Evolutionary conservation across 768 basidiomycete species (phyloP), one percentile per base, ranked within the genome.

Genomic region (Naganishia friedmannii): DNA sequence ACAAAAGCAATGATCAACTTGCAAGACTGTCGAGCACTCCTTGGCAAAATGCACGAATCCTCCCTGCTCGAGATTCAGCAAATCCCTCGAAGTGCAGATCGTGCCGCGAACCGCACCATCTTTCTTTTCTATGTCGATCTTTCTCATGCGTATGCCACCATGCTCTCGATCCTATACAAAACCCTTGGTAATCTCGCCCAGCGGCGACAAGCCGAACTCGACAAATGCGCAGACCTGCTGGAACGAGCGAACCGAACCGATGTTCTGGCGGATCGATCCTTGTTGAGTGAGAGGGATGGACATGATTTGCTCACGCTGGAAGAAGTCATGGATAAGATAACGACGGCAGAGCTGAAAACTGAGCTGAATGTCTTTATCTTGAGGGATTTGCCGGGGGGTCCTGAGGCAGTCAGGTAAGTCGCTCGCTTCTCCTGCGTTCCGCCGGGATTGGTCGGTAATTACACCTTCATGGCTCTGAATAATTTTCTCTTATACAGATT

Each of bases 111-210:
- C 0, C 86, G 92, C 29, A 93, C 89, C 57, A 91, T 93, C 79
- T 97, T 91, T 82, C 86, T 97, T 37, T 98, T 95, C 95, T 92
- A 89, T 79, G 90, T 96, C 65, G 92, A 97, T 82, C 85, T 91
- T 10, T 83, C 86, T 42, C 90, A 92, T 77, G 90, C 91, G 12
- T 92, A 90, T 76, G 87, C 89, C 26, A 84, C 88, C 13, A 84
- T 96, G 26, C 83, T 95, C 19, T 86, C 86, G 34, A 87, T 87
- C 73, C 83, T 94, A 42, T 94, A 94, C 85, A 95, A 97, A 82
- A 92, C 90, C 0, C 78, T 98, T 66, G 92, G 86, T 78, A 98
- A 99, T 79, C 88, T 96, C 72, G 84, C 87, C 32, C 84, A 85
- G 75, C 86, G 93, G 57, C 85, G 88, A 71, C 85, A 87, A 71